Evolutionary conservation across 2,329 filamentous ascomycete genomes (phyloP), one percentile per base, ranked within the genome.

Genomic region (Microdochium trichocladiopsis): DNA sequence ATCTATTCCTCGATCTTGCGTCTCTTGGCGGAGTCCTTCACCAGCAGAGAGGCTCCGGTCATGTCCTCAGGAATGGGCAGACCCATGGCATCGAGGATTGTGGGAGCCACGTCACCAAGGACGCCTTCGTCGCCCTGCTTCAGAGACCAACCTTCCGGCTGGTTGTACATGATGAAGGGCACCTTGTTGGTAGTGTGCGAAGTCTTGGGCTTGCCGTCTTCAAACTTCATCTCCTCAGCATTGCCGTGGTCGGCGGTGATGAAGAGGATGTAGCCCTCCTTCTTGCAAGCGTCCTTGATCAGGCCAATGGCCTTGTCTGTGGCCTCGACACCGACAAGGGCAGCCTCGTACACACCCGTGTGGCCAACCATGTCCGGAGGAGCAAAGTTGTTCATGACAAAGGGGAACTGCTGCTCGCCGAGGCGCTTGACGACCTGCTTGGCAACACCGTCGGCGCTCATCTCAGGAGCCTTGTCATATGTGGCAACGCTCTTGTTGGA

Each of bases 351-450:
- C 55, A 96, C 91, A 67, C 94, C 94, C 11, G 94, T 99, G 77
- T 99, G 94, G 61, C 94, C 94, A 59, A 99, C 94, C 94, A 99
- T 99, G 75, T 99, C 94, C 18, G 94, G 94, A 43, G 94, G 94
- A 43, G 94, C 94, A 73, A 99, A 97, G 84, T 99, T 99, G 85
- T 97, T 96, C 94, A 99, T 99, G 71, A 99, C 79, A 67, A 99
- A 97, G 66, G 94, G 91, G 74, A 92, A 96, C 67, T 88, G 84
- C 66, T 87, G 83, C 71, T 95, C 90, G 24, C 72, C 82, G 59
- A 99, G 86, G 54, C 92, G 86, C 79, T 96, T 94, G 70, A 77
- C 83, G 54, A 96, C 87, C 76, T 95, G 93, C 65, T 95, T 81
- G 49, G 90, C 94, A 14, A 99, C 94, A 47, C 80, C 88, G 61